Conservation (phyloP, 306 rosid species). For the Malus sylvestris region DNA sequence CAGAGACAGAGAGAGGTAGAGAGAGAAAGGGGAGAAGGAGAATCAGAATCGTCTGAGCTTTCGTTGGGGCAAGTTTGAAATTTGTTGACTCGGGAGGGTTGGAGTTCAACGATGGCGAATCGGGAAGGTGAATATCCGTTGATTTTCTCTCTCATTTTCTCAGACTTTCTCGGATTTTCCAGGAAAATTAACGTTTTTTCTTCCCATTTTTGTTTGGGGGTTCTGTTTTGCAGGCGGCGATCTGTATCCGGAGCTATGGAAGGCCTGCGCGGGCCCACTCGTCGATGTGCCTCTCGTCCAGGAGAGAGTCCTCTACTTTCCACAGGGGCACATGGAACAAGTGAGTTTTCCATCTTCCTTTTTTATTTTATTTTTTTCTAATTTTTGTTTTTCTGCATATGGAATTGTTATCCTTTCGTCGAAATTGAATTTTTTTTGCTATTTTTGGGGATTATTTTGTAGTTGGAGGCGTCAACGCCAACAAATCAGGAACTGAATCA, state of each 20-base stretch:
- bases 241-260: conserved; percentile 70
- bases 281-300: conserved; percentile 61
- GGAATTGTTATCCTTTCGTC: not conserved
- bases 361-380: not conserved
- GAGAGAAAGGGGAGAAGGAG: not conserved
- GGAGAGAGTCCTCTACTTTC: conserved; percentile 77
- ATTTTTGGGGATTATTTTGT: not conserved
- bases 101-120: conserved; percentile 53
- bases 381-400: not conserved
- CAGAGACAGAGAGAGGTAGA: not conserved
- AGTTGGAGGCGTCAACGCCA: conserved; percentile 90
- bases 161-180: not conserved
- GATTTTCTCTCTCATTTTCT: not conserved
- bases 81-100: conserved; percentile 25
- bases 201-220: not conserved
- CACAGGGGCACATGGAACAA: conserved; percentile 97
- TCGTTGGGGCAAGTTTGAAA: not conserved
- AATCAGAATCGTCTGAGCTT: not conserved
- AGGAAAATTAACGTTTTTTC: not conserved
- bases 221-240: conserved; percentile 33
- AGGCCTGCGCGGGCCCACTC: conserved; percentile 78
- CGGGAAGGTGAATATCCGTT: conserved; percentile 46
- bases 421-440: not conserved
- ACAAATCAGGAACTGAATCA: conserved; percentile 79
- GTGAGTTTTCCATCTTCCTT: conserved; percentile 22